A percentile compares a stretch with the other conserved stretches of the same genome.
Evolutionary conservation across 2,329 filamentous ascomycete species (phyloP).

Genomic region (Domatiomyces catenatus): DNA sequence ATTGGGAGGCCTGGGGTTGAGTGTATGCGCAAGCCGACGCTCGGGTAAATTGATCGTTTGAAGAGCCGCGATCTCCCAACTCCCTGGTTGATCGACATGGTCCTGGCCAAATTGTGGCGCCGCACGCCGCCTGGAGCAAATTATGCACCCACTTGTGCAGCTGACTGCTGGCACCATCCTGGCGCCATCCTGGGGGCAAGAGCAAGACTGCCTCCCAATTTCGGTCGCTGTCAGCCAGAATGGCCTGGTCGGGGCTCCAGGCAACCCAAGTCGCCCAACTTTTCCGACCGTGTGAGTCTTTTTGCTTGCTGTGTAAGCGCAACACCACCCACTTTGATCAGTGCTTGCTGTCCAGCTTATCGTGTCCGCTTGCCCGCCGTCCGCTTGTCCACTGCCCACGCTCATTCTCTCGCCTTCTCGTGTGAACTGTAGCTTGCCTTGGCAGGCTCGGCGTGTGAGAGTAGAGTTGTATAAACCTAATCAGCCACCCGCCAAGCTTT

Average conservation of each 20-base stretch:
- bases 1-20: neutral
- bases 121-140: neutral
- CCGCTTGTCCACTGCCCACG: too few relatives aligned
- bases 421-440: too few relatives aligned
- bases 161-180: neutral
- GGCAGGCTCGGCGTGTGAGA: neutral
- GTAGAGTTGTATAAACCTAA: neutral
- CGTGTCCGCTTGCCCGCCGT: too few relatives aligned
- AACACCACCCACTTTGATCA: too few relatives aligned
- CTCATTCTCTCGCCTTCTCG: too few relatives aligned
- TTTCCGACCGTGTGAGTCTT: too few relatives aligned
- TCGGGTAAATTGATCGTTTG: neutral
- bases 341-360: neutral
- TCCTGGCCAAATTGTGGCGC: neutral
- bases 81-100: neutral
- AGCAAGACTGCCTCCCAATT: neutral
- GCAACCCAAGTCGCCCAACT: neutral
- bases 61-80: neutral
- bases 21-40: neutral
- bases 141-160: neutral
- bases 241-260: neutral
- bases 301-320: too few relatives aligned
- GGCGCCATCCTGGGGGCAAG: neutral
- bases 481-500: neutral
- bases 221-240: neutral